Evolutionary conservation across 345 rosid genomes (phyloP), one percentile per base, ranked within the genome.

Genomic region (Pistacia atlantica): DNA sequence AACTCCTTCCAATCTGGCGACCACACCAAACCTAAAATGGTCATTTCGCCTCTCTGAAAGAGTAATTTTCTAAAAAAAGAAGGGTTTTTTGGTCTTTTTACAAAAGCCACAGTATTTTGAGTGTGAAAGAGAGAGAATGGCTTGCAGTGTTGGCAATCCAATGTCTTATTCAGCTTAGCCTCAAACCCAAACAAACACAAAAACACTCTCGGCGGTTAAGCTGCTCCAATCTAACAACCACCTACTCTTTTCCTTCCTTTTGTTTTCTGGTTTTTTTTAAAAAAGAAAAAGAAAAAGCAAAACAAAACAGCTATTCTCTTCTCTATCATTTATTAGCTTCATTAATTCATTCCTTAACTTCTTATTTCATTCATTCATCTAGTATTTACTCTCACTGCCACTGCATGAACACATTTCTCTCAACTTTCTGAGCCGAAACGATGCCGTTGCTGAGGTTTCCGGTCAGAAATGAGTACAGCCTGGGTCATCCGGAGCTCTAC

Each of bases 391-490:
- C 54, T 7, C 67, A 1, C 55, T 52, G 69, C 73, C 51, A 11
- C 65, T 70, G 51, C 71, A 35, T 58, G 55, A 65, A 48, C 33
- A 18, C 56, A 60, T 25, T 60, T 75, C 67, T 70, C 79, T 68
- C 33, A 37, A n/a, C 31, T 28, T 52, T 61, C 33, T 5, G 62
- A 64, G 63, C 59, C 18, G 18, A 51, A 49, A 62, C 76, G 81
- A 93, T 93, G 99, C 93, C 99, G 57, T 31, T 92, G 79, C 87
- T 85, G 66, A 84, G 99, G 90, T 86, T 87, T 71, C 80, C 80
- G 79, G 89, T 96, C 42, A 85, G 88, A 82, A 93, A 92, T 82
- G 96, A 89, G 85, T 90, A 81, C 78, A 82, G 87, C 57, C 70
- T 86, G 61, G 92, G 87, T 57, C 88, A 85, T 62, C 86, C 92